Percentiles rank a stretch among this genome's conserved stretches.
Evolutionary conservation across 2,329 filamentous ascomycete species (phyloP).

Genomic region (Cladosporium sp.): DNA sequence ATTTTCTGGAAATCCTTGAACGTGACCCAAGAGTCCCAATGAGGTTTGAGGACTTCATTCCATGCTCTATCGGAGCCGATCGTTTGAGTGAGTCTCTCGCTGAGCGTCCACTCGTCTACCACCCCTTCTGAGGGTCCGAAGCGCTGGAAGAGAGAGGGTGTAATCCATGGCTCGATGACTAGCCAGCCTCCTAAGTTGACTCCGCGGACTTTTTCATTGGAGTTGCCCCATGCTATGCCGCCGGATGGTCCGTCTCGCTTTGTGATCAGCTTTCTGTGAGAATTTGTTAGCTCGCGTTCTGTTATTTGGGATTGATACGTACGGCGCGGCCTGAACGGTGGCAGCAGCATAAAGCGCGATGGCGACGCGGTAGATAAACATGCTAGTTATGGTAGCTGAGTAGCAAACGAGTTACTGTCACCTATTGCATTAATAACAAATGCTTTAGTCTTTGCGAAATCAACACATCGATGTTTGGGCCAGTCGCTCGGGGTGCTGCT

Average conservation of each 20-base stretch:
- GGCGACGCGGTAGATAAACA: neutral
- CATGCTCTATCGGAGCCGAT: constrained; percentile 44
- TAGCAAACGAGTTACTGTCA: too few relatives aligned
- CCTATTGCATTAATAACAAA: too few relatives aligned
- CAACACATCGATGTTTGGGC: too few relatives aligned
- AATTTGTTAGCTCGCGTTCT: neutral
- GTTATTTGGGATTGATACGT: neutral
- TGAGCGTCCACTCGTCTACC: constrained; percentile 50
- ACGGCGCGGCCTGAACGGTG: constrained; percentile 2
- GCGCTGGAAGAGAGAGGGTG: constrained; percentile 54
- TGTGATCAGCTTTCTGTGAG: neutral
- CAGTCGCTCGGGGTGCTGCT: constrained; percentile 5
- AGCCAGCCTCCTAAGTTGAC: constrained; percentile 63
- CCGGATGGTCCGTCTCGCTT: neutral
- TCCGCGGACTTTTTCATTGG: constrained; percentile 52
- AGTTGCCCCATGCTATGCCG: constrained; percentile 43
- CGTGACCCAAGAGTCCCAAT: constrained; percentile 49
- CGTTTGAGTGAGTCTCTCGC: constrained; percentile 39
- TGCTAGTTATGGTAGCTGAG: too few relatives aligned
- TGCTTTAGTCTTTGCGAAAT: too few relatives aligned
- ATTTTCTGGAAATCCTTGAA: constrained; percentile 54
- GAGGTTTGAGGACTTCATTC: constrained; percentile 40
- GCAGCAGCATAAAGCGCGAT: constrained; percentile 3
- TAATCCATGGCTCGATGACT: constrained; percentile 61
- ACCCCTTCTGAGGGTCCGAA: constrained; percentile 29